These are phyloP conservation scores for Colletotrichum sp. DNA, from an alignment of 2,329 filamentous ascomycete genomes.

Conservation along the genomic window DNA sequence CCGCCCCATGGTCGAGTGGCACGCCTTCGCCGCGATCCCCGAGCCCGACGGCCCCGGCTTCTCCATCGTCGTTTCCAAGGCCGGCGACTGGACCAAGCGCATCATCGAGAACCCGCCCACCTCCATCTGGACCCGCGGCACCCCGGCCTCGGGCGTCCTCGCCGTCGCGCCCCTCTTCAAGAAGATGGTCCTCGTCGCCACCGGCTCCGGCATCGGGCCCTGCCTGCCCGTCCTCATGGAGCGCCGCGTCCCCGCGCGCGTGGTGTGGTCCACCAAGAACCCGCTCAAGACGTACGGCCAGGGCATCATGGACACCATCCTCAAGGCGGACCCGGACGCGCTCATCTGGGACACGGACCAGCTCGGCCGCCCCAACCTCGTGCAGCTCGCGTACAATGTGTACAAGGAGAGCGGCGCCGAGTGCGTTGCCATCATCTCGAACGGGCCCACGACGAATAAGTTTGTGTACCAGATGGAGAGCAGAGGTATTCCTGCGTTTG, in stretches of 20 bases:
- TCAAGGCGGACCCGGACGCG: slow-evolving; percentile 62
- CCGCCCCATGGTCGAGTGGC: slow-evolving; percentile 72
- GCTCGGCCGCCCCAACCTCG: slow-evolving; percentile 62
- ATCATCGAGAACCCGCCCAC: slow-evolving; percentile 67
- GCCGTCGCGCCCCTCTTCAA: slow-evolving; percentile 71
- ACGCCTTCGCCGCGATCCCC: slow-evolving; percentile 77
- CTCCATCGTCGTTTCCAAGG: slow-evolving; percentile 73
- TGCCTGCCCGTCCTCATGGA: slow-evolving; percentile 64
- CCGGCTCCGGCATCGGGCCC: slow-evolving; percentile 76
- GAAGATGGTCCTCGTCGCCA: slow-evolving; percentile 70
- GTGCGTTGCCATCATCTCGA: slow-evolving; percentile 77
- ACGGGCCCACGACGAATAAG: slow-evolving; percentile 69
- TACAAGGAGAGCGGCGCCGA: slow-evolving; percentile 63
- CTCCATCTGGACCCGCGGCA: slow-evolving; percentile 70
- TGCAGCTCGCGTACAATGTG: slow-evolving; percentile 56
- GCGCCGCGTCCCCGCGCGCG: slow-evolving; percentile 55
- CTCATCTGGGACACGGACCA: slow-evolving; percentile 70
- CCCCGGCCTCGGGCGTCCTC: slow-evolving; percentile 71
- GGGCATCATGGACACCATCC: slow-evolving; percentile 62
- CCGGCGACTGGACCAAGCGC: slow-evolving; percentile 75
- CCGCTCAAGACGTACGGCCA: slow-evolving; percentile 69
- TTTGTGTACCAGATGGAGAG: slow-evolving; percentile 73
- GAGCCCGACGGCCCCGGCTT: slow-evolving; percentile 60
- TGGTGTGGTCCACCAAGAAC: slow-evolving; percentile 72
- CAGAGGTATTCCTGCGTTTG: slow-evolving; percentile 70